These are phyloP conservation scores for Ochromonas danica DNA, from an alignment of 108 stramenopile genomes.

Conservation along the genomic window DNA sequence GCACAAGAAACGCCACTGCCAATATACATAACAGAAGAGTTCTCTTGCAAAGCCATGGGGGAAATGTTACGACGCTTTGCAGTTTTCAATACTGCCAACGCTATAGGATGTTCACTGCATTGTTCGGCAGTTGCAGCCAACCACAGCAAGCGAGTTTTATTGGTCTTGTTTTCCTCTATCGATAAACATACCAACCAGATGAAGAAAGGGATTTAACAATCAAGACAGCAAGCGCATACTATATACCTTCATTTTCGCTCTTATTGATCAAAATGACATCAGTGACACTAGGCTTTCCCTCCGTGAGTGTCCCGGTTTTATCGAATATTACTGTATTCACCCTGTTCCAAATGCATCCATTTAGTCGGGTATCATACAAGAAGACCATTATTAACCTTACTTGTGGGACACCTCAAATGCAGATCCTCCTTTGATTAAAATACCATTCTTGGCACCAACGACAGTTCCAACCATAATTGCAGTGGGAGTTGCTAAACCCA, in stretches of 20 bases:
- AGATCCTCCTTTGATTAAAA: conserved; percentile 95
- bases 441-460: conserved; percentile 83
- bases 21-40: background rate
- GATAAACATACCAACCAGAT: background rate
- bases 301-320: conserved; percentile 98
- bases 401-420: conserved; percentile 76
- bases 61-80: conserved; percentile 9
- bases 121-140: conserved; percentile 43
- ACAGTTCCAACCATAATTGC: conserved; percentile 94
- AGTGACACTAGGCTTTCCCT: conserved; percentile 62
- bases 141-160: conserved; percentile 31
- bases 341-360: conserved; percentile 38
- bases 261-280: conserved; percentile 40
- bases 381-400: conserved; percentile 34
- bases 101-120: conserved; percentile 50
- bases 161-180: background rate
- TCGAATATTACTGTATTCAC: conserved; percentile 86
- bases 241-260: background rate
- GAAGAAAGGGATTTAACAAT: background rate
- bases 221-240: conserved; percentile 14
- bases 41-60: background rate
- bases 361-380: background rate
- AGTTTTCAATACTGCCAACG: conserved; percentile 36
- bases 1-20: background rate
- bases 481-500: conserved; percentile 96